These are phyloP conservation scores for Crithidia brevicula DNA, from an alignment of 208 protist species.

Conservation along the genomic window DNA sequence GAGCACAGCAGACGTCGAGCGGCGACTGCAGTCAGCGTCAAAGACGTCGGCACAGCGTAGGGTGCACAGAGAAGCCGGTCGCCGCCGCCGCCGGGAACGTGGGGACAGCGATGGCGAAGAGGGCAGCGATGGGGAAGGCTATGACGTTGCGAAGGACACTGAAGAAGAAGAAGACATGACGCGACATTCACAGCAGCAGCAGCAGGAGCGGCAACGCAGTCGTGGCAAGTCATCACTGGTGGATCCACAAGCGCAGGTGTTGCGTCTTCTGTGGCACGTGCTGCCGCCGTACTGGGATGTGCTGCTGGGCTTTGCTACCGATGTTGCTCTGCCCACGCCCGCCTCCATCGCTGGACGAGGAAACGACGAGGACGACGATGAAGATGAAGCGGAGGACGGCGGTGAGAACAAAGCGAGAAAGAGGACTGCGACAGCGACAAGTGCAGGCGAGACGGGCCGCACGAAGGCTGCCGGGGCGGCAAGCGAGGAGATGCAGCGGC, in stretches of 20 bases:
- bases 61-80: background rate
- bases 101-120: conserved; percentile 6
- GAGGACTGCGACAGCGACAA: too few relatives aligned
- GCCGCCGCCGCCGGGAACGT: background rate
- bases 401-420: background rate
- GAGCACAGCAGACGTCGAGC: conserved; percentile 29
- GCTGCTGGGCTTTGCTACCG: conserved; percentile 22
- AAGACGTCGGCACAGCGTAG: background rate
- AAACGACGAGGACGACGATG: conserved; percentile 11
- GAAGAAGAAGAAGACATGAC: conserved; percentile 6
- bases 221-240: background rate
- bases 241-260: conserved; percentile 5
- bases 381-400: conserved; percentile 11
- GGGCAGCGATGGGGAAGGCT: conserved; percentile 4
- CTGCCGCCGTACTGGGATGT: conserved; percentile 47
- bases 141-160: background rate
- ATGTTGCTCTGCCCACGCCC: conserved; percentile 1
- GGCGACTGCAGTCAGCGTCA: background rate
- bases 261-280: conserved; percentile 21
- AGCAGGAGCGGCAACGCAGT: background rate
- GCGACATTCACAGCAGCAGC: too few relatives aligned
- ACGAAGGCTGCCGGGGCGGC: too few relatives aligned
- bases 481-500: background rate
- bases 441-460: too few relatives aligned
- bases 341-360: background rate